Conservation (phyloP, 2,329 filamentous ascomycete genomes). For the Ophiostoma triangulosporum region DNA sequence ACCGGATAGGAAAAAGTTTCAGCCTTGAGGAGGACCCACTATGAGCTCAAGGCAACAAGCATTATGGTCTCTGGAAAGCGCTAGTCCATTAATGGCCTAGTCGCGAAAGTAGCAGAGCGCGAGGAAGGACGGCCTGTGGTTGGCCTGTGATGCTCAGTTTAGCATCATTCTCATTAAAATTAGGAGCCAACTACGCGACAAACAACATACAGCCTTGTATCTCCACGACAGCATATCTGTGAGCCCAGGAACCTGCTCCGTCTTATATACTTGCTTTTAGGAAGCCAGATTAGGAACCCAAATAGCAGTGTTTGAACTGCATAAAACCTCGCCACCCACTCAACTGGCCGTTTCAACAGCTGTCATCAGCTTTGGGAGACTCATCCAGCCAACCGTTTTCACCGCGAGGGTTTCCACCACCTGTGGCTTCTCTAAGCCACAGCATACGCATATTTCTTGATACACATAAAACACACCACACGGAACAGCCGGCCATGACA, state of each 20-base stretch:
- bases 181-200: not conserved
- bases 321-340: not conserved
- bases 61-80: not conserved
- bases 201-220: not conserved
- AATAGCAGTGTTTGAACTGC: not conserved
- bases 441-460: not conserved
- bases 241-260: not conserved
- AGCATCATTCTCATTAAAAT: not conserved
- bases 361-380: not conserved
- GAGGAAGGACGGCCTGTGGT: not conserved
- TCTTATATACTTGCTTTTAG: not conserved
- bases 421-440: not conserved
- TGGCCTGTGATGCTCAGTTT: not conserved
- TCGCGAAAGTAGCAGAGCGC: not conserved
- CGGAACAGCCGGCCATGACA: conserved; percentile 18
- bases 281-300: no score
- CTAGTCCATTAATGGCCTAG: not conserved
- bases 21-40: conserved; percentile 7
- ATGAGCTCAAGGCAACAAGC: no score
- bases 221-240: not conserved
- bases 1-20: conserved; percentile 15
- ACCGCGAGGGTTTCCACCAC: not conserved
- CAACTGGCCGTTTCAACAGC: not conserved
- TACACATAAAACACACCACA: not conserved
- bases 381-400: not conserved